Conservation (phyloP, 495 filamentous ascomycete species). For the Cercophora newfieldiana region DNA sequence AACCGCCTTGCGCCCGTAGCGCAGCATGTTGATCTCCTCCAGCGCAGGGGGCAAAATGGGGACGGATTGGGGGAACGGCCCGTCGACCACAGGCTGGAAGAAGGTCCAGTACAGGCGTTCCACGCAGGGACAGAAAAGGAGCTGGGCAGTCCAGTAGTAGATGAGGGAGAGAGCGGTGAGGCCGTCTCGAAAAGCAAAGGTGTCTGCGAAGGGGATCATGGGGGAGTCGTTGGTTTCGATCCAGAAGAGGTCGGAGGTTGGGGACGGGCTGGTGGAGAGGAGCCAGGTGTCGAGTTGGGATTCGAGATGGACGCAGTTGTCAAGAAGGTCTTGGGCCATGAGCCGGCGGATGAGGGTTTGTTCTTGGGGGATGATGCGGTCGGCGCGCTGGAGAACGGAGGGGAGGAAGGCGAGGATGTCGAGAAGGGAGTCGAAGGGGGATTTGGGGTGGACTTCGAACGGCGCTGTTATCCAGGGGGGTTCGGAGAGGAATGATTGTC, state of each 20-base stretch:
- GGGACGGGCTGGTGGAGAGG: constrained; percentile 19
- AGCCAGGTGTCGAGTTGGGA: constrained; percentile 43
- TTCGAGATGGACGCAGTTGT: constrained; percentile 43
- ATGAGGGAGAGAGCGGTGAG: constrained; percentile 38
- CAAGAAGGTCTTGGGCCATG: constrained; percentile 44
- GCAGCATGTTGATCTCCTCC: constrained; percentile 27
- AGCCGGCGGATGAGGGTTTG: constrained; percentile 34
- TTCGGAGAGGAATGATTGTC: constrained; percentile 42
- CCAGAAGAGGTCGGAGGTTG: constrained; percentile 17
- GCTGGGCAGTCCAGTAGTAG: constrained; percentile 43
- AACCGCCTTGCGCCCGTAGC: constrained; percentile 27
- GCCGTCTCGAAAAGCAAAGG: constrained; percentile 36
- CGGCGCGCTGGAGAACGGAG: constrained; percentile 36
- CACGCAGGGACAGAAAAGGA: constrained; percentile 41
- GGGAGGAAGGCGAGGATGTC: constrained; percentile 44
- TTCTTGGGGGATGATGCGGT: constrained; percentile 32
- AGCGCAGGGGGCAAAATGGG: constrained; percentile 18
- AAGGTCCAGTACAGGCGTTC: constrained; percentile 39
- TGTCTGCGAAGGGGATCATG: constrained; percentile 36
- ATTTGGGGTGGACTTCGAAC: constrained; percentile 46
- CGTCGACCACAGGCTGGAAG: constrained; percentile 36
- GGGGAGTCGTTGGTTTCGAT: constrained; percentile 2
- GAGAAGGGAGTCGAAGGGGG: constrained; percentile 44
- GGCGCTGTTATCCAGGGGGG: constrained; percentile 48
- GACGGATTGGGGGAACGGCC: background rate